Base-by-base conservation (phyloP, 139 green algal species). In the Coccomyxa sp. region DNA sequence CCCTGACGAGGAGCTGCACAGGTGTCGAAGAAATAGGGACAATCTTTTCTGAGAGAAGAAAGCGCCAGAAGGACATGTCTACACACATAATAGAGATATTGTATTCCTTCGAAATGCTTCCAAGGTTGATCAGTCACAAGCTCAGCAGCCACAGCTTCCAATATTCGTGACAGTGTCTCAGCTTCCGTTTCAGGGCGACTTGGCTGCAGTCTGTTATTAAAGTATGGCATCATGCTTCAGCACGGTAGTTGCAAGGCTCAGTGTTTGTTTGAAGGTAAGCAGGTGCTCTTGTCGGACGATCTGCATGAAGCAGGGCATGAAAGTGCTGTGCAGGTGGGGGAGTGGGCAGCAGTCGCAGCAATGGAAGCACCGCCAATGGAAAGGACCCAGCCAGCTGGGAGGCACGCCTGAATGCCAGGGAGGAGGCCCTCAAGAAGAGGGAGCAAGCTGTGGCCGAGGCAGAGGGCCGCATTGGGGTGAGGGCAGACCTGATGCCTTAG, bases 401-500 rank as follows among this genome's bases (percentile, higher is more conserved):
- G 63, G 63, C 63, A 71, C 63, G 74, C 31, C 63, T 83, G 11
- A 67, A 83, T 13, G 74, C 51, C 0, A 67, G 80, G 15, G 80
- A 83, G 17, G 31, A 75, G 80, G 80, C 75, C 58, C 80, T 83
- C 38, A 67, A 76, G 30, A 83, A 83, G 3, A 28, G 80, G 25
- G 80, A 83, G 58, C 58, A 83, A 59, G 80, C 80, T n/a, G 17
- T 83, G 30, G 58, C 80, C 28, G 80, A 58, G 32, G 74, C 60
- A 59, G 80, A 83, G n/a, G 80, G 60, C 58, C 71, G 76, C 17
- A 58, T 83, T 59, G 60, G 60, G 28, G 23, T 31, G 13, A 77
- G 80, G 77, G 18, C 38, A 60, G 17, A 76, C 18, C 9, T 71
- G 63, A 71, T 71, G 63, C 21, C 18, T 9, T 71, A 21, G 21